Base-by-base conservation (phyloP, 2,329 filamentous ascomycete genomes). In the Penicillium hordei region DNA sequence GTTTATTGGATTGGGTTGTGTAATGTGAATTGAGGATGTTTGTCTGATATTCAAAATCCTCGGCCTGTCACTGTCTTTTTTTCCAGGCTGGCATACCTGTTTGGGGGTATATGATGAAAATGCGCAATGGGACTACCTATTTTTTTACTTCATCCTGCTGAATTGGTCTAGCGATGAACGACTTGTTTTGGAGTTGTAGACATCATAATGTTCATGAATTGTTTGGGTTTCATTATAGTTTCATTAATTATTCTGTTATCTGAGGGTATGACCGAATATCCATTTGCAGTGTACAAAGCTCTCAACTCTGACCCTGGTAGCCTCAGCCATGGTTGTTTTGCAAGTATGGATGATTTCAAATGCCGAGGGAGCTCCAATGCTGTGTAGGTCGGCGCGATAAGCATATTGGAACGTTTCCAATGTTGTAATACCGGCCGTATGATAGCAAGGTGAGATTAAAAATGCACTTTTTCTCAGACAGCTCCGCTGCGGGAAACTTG, bases 21-120 rank as follows among this genome's bases (percentile, higher is more conserved):
- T 27, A 29, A 43, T 54, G 48, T 15, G 48, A 6, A 34, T 42
- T 25, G 48, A 44, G n/a, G 13, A 9, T 49, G 23, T n/a, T 27
- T 19, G 23, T 15, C 21, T 50, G n/a, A 17, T 19, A 23, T 31
- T 34, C 21, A 27, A 23, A 3, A 33, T 29, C 15, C 17, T 19
- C 15, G 29, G 17, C 31, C 27, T 45, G 6, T 46, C 38, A 15
- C 78, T 78, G 29, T 51, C 33, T 27, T 42, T 17, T 17, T 34
- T 23, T 3, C 15, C n/a, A 13, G 17, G 34, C 21, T 42, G 29
- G 19, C 42, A 27, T 57, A 43, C 13, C 36, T 29, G 17, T 51
- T 53, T 46, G 27, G 23, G 21, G 15, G 13, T 21, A 34, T 38
- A 46, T 29, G 27, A 49, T 25, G 44, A 43, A 53, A 38, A 42